phyloP scores from a whole-genome alignment of 495 filamentous ascomycete species.

The Darksidea phi region DNA sequence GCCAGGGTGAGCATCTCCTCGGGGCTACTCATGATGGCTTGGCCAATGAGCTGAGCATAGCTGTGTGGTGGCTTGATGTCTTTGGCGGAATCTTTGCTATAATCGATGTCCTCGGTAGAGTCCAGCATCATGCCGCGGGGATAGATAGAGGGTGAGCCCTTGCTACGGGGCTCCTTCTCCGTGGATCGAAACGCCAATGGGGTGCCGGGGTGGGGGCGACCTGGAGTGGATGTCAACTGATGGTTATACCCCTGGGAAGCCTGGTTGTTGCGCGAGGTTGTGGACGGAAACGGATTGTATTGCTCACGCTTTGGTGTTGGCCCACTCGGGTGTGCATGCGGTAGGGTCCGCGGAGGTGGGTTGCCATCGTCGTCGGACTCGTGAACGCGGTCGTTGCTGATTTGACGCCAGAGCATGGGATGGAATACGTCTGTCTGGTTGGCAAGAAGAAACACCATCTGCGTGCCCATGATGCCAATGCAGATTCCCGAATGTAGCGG shows the following conservation, averaged over 20 bases:
- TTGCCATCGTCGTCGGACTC: constrained; percentile 26
- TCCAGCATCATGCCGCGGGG: constrained; percentile 71
- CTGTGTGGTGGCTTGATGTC: constrained; percentile 93
- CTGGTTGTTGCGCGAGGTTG: constrained; percentile 24
- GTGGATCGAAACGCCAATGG: constrained; percentile 23
- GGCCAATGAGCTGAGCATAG: constrained; percentile 95
- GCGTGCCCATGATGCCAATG: constrained; percentile 82
- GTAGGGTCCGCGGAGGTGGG: constrained; percentile 17
- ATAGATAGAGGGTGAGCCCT: constrained; percentile 58
- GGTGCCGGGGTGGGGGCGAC: constrained; percentile 29
- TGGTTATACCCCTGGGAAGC: constrained; percentile 23
- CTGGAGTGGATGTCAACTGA: constrained; percentile 33
- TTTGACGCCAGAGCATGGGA: constrained; percentile 33
- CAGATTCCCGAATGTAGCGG: constrained; percentile 78
- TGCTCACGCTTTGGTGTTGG: constrained; percentile 34
- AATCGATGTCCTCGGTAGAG: constrained; percentile 76
- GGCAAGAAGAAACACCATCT: constrained; percentile 98
- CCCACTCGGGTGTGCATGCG: constrained; percentile 30
- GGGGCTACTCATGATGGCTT: constrained; percentile 80
- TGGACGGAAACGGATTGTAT: constrained; percentile 31
- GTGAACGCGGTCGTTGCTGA: constrained; percentile 29
- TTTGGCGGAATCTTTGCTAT: constrained; percentile 74
- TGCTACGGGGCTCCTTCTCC: constrained; percentile 38
- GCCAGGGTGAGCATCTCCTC: constrained; percentile 85
- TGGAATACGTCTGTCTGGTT: constrained; percentile 35